These are phyloP conservation scores for Linnemannia zychae DNA, from an alignment of 192 early-diverging fungal genomes.

Conservation along the genomic window DNA sequence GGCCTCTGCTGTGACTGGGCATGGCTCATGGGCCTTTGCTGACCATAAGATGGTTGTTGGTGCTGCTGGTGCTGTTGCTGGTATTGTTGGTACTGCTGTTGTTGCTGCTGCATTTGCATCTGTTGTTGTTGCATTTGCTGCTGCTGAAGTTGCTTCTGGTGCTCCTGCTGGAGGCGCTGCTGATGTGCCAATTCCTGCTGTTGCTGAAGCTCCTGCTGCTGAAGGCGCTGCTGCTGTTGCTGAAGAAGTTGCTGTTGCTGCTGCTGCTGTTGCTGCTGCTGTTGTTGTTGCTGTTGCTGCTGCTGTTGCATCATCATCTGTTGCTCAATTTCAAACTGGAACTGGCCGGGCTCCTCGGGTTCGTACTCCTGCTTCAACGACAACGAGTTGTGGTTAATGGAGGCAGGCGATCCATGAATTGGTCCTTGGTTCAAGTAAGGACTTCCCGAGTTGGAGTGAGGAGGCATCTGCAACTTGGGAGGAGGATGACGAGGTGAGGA, in stretches of 20 bases:
- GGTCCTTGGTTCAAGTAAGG: constrained; percentile 50
- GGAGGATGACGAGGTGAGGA: constrained; percentile 43
- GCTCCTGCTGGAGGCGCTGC: constrained; percentile 47
- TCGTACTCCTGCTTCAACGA: constrained; percentile 58
- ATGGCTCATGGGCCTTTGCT: constrained; percentile 7
- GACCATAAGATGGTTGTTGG: constrained; percentile 29
- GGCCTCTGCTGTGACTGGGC: constrained; percentile 45
- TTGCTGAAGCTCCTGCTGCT: constrained; percentile 25
- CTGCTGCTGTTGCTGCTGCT: constrained; percentile 23
- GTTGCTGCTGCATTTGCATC: constrained; percentile 45
- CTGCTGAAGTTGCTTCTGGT: constrained; percentile 61
- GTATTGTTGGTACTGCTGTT: constrained; percentile 30
- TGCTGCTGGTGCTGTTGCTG: constrained; percentile 54
- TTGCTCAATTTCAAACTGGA: constrained; percentile 62
- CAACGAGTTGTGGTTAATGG: constrained; percentile 55
- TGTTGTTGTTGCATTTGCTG: constrained; percentile 58
- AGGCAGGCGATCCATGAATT: constrained; percentile 61
- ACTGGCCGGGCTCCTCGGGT: constrained; percentile 37
- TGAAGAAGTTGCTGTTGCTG: constrained; percentile 36
- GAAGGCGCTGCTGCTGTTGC: constrained; percentile 52
- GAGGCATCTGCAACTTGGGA: constrained; percentile 51
- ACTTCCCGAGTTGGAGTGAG: constrained; percentile 29
- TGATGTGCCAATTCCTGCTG: constrained; percentile 69
- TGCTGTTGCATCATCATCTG: constrained; percentile 50
- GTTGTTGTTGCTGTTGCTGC: constrained; percentile 41